These are phyloP conservation scores for Harringtonia aguacate DNA, from an alignment of 2,329 filamentous ascomycete genomes.

Conservation along the genomic window DNA sequence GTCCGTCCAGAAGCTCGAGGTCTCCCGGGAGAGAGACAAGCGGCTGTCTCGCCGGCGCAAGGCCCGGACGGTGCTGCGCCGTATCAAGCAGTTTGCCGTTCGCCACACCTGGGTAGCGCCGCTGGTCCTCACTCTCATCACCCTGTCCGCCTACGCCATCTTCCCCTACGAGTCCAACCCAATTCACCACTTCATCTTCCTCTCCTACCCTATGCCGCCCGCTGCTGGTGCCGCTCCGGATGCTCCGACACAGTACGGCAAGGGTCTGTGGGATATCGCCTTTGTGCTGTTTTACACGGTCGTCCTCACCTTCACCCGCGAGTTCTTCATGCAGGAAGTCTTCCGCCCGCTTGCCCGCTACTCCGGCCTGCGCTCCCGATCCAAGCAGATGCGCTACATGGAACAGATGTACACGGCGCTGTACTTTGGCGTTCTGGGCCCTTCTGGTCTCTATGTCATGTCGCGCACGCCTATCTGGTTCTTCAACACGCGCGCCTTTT, in stretches of 20 bases:
- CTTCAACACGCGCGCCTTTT: slow-evolving; percentile 87
- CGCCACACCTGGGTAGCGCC: slow-evolving; percentile 57
- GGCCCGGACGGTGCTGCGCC: slow-evolving; percentile 41
- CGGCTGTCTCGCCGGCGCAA: slow-evolving; percentile 43
- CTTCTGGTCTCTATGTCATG: slow-evolving; percentile 85
- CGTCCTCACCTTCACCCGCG: slow-evolving; percentile 83
- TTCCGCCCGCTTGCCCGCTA: slow-evolving; percentile 65
- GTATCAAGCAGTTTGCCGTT: slow-evolving; percentile 37
- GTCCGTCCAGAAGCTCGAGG: slow-evolving; percentile 8
- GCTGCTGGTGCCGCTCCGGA: slow-evolving; percentile 23
- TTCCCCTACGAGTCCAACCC: slow-evolving; percentile 73
- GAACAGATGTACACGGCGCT: slow-evolving; percentile 91
- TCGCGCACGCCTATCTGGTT: slow-evolving; percentile 87
- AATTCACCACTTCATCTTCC: slow-evolving; percentile 72
- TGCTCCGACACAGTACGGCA: slow-evolving; percentile 63
- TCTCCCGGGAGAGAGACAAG: slow-evolving; percentile 22
- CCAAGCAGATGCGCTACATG: slow-evolving; percentile 87
- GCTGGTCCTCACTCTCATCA: slow-evolving; percentile 52
- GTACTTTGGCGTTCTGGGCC: slow-evolving; percentile 77
- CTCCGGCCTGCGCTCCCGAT: slow-evolving; percentile 58
- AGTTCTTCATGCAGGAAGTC: slow-evolving; percentile 90
- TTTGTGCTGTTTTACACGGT: slow-evolving; percentile 86
- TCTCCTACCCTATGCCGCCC: slow-evolving; percentile 74
- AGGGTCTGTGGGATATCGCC: slow-evolving; percentile 75
- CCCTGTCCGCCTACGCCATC: slow-evolving; percentile 59